Percentiles rank a stretch among this genome's conserved stretches.
Evolutionary conservation across 371 early-diverging fungal genomes (phyloP).

Genomic region (Mucor plumbeus): DNA sequence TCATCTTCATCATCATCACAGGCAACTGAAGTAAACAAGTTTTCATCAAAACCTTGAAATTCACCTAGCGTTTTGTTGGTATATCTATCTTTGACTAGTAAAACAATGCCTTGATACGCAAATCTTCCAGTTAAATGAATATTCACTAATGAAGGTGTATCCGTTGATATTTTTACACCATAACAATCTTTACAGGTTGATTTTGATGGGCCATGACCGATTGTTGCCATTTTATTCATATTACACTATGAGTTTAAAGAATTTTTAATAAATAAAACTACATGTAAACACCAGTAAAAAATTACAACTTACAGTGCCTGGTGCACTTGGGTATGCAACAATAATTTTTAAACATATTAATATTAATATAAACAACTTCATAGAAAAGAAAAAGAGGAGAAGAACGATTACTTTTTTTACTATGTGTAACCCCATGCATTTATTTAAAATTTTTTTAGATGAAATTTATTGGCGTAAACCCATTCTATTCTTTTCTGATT

Average conservation of each 20-base stretch:
- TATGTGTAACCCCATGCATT: conserved; percentile 6
- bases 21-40: conserved; percentile 41
- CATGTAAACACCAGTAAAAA: background rate
- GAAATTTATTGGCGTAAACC: conserved; percentile 18
- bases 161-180: conserved; percentile 27
- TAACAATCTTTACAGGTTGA: conserved; percentile 49
- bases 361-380: background rate
- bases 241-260: conserved; percentile 34
- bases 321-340: conserved; percentile 41
- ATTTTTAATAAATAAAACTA: background rate
- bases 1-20: conserved; percentile 51
- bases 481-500: conserved; percentile 71
- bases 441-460: background rate
- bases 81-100: conserved; percentile 43
- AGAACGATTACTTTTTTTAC: background rate
- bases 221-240: conserved; percentile 44
- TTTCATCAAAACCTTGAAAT: conserved; percentile 41
- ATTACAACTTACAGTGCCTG: conserved; percentile 47
- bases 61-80: conserved; percentile 46
- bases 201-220: conserved; percentile 54
- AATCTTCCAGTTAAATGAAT: conserved; percentile 36
- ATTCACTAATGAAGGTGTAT: conserved; percentile 22
- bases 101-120: conserved; percentile 46
- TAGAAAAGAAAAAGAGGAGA: background rate
- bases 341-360: background rate